Evolutionary conservation across 257 asterid genomes (phyloP).

Genomic region (Buddleja alternifolia): DNA sequence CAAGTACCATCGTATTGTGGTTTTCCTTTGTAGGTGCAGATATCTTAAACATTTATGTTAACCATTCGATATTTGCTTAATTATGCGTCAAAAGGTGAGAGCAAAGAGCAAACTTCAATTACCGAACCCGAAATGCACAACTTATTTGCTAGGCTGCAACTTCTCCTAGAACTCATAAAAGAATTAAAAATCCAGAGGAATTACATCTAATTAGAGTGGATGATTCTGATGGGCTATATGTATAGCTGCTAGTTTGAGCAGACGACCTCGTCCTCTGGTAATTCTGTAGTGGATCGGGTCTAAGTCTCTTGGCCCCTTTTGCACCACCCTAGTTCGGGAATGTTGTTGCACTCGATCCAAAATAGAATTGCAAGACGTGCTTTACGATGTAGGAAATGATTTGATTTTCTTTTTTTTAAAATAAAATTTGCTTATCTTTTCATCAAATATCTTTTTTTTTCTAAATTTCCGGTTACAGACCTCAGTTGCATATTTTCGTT

Average conservation of each 20-base stretch:
- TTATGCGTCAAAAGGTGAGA: no score
- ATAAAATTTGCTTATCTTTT: neutral
- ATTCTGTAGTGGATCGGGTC: no score
- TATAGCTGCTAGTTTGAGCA: slow-evolving; percentile 4
- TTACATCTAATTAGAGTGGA: neutral
- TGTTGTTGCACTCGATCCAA: no score
- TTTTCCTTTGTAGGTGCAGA: neutral
- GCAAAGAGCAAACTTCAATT: neutral
- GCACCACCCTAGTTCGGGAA: no score
- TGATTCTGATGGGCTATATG: no score
- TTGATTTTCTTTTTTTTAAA: no score
- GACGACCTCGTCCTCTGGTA: no score
- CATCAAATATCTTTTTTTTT: neutral
- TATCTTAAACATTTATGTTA: no score
- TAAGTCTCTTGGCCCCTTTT: no score
- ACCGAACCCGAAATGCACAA: neutral
- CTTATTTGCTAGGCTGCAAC: neutral
- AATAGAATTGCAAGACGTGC: no score
- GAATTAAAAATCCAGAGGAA: neutral
- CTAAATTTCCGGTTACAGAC: neutral
- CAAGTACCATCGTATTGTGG: neutral
- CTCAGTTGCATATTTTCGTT: neutral
- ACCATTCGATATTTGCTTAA: neutral
- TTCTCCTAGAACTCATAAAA: neutral
- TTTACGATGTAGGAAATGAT: no score